These are phyloP conservation scores for Suillus clintonianus DNA, from an alignment of 768 basidiomycete species.

Conservation along the genomic window DNA sequence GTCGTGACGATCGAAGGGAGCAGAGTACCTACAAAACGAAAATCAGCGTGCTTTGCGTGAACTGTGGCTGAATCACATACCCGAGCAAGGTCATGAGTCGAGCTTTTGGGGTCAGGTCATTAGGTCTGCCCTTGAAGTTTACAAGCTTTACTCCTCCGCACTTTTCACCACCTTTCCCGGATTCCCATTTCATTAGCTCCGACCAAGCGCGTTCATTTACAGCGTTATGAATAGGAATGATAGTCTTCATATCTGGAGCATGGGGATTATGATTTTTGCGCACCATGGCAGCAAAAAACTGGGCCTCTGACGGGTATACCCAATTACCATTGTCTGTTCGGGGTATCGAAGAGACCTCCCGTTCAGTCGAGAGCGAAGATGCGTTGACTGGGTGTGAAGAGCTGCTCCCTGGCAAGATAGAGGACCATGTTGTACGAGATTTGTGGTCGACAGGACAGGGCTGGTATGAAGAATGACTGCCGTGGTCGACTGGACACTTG, in stretches of 20 bases:
- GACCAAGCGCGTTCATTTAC: constrained; percentile 95
- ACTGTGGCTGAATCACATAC: constrained; percentile 45
- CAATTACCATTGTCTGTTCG: constrained; percentile 71
- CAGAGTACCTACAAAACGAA: constrained; percentile 64
- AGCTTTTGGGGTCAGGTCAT: constrained; percentile 78
- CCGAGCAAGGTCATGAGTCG: constrained; percentile 82
- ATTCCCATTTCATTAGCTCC: constrained; percentile 83
- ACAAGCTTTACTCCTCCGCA: constrained; percentile 85
- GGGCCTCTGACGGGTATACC: constrained; percentile 97
- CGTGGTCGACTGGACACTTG: constrained; percentile 55
- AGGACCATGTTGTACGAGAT: constrained; percentile 46
- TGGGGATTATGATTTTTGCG: constrained; percentile 91
- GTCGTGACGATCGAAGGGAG: constrained; percentile 96
- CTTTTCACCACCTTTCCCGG: constrained; percentile 72
- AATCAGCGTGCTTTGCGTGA: constrained; percentile 1
- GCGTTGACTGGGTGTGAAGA: constrained; percentile 3
- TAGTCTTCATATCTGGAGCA: constrained; percentile 87
- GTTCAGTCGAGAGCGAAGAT: constrained; percentile 60
- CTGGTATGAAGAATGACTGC: constrained; percentile 27
- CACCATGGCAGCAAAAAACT: constrained; percentile 97
- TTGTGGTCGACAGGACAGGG: constrained; percentile 71
- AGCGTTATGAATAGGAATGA: constrained; percentile 98
- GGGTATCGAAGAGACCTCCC: constrained; percentile 90
- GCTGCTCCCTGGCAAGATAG: constrained; percentile 22
- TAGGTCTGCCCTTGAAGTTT: constrained; percentile 88